Percentiles rank a stretch among this genome's conserved stretches.
These are phyloP conservation scores for Colletotrichum karsti DNA, from an alignment of 2,329 filamentous ascomycete genomes.

Conservation along the genomic window DNA sequence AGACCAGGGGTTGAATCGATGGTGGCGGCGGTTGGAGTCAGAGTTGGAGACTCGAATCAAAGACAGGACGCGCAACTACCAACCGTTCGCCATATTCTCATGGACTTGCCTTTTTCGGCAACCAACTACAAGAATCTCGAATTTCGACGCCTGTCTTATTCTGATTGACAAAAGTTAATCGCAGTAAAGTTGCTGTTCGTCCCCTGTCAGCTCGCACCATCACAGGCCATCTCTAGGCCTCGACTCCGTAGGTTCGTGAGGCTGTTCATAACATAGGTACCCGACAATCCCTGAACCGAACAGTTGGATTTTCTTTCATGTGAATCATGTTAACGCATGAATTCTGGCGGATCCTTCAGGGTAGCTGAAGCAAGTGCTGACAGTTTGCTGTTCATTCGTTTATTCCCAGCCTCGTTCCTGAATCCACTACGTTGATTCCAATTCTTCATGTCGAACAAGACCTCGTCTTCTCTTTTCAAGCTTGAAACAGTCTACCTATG, in stretches of 20 bases:
- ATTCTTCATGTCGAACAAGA: not conserved
- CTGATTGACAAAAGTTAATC: not conserved
- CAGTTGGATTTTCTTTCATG: not conserved
- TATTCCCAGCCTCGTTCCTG: not conserved
- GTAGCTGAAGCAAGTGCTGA: not conserved
- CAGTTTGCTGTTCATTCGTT: not conserved
- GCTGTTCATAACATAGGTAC: not conserved
- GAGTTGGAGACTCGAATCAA: not conserved
- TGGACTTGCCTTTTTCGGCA: slow-evolving; percentile 9
- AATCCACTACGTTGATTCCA: not conserved
- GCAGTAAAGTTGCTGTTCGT: not conserved
- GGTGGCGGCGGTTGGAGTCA: slow-evolving; percentile 3
- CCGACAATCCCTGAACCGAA: not conserved
- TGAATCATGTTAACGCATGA: not conserved
- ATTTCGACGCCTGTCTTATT: not conserved
- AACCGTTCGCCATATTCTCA: slow-evolving; percentile 22
- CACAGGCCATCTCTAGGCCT: not conserved
- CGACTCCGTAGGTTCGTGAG: not conserved
- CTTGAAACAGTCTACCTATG: not conserved
- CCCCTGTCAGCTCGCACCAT: not conserved
- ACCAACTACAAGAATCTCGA: not conserved
- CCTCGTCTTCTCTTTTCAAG: not conserved
- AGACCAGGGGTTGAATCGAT: not conserved
- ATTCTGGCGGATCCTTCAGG: not conserved
- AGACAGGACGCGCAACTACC: slow-evolving; percentile 21